Evolutionary conservation across 2,329 filamentous ascomycete genomes (phyloP), one percentile per base, ranked within the genome.

Genomic region (Stachybotrys chlorohalonatus): DNA sequence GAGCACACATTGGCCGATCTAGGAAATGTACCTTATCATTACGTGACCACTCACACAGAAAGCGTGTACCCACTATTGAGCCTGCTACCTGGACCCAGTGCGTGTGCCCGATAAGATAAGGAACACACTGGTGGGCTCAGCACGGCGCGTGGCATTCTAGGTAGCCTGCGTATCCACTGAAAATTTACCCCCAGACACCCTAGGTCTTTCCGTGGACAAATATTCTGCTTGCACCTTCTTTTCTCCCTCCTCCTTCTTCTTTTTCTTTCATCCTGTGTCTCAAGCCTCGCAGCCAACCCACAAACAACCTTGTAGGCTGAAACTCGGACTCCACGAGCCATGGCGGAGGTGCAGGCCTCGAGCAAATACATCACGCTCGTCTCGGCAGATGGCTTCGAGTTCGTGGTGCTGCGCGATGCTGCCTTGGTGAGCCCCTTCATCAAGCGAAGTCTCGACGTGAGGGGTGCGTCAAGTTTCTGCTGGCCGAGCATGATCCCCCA

Each of bases 321-420:
- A 36, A 30, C 31, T 36, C 30, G 24, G 39, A 47, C 30, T 15
- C 36, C 15, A 30, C 17, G 17, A 47, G 36, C 39, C 47, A 59
- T 51, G 53, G 66, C 66, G 64, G 63, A 62, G 52, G 48, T 58
- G 11, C 59, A 59, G 39, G 52, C 56, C 24, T 63, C 65, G 51
- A 82, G 80, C 70, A 84, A 89, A 65, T 92, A 90, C 70, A 81
- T 92, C 60, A 92, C 89, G 6, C 81, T 93, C 53, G 78, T 91
- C 47, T 90, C 87, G 1, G 80, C 77, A 60, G 89, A 93, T 69
- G 86, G 82, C 62, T 90, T 84, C 67, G 87, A 90, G 73, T 92
- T 89, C 67, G 82, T 89, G 59, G 78, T 92, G 52, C 75, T 87
- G 54, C 83, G 87, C 53, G 85, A 88, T 52, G 85, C 87, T 3